Evolutionary conservation across 495 filamentous ascomycete genomes (phyloP).

Genomic region (Podospora conica): DNA sequence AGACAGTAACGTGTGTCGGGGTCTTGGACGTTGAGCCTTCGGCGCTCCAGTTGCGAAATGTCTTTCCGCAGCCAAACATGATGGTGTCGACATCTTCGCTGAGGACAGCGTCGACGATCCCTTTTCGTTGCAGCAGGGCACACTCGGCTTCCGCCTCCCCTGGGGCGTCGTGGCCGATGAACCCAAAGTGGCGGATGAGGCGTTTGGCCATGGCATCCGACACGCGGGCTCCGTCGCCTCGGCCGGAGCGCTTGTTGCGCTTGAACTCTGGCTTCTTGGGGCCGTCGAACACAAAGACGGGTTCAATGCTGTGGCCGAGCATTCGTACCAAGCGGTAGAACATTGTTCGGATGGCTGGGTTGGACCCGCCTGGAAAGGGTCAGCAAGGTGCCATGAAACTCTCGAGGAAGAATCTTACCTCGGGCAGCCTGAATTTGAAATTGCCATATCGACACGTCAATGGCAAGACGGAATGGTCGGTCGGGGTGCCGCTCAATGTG

Average conservation of each 20-base stretch:
- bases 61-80: constrained; percentile 87
- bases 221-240: constrained; percentile 40
- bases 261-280: constrained; percentile 87
- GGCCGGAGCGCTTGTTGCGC: constrained; percentile 59
- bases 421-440: constrained; percentile 84
- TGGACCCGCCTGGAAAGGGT: constrained; percentile 58
- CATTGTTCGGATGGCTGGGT: constrained; percentile 85
- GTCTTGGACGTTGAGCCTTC: constrained; percentile 58
- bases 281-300: constrained; percentile 95
- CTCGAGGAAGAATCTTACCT: constrained; percentile 35
- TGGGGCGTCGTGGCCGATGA: constrained; percentile 78
- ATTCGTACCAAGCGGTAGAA: constrained; percentile 89
- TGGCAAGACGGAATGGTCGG: constrained; percentile 76
- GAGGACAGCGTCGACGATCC: constrained; percentile 89
- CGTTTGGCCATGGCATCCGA: constrained; percentile 63
- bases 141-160: constrained; percentile 98
- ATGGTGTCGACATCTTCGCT: constrained; percentile 97
- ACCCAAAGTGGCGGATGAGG: constrained; percentile 77
- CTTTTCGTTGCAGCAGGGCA: constrained; percentile 72
- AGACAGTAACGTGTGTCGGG: constrained; percentile 83
- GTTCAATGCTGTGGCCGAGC: constrained; percentile 70
- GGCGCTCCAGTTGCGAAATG: constrained; percentile 75
- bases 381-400: background rate
- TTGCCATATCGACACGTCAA: constrained; percentile 96
- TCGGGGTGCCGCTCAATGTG: constrained; percentile 58